Percentiles rank a stretch among this genome's conserved stretches.
Conservation (phyloP, 495 filamentous ascomycete genomes). For the Cairneyella variabilis region DNA sequence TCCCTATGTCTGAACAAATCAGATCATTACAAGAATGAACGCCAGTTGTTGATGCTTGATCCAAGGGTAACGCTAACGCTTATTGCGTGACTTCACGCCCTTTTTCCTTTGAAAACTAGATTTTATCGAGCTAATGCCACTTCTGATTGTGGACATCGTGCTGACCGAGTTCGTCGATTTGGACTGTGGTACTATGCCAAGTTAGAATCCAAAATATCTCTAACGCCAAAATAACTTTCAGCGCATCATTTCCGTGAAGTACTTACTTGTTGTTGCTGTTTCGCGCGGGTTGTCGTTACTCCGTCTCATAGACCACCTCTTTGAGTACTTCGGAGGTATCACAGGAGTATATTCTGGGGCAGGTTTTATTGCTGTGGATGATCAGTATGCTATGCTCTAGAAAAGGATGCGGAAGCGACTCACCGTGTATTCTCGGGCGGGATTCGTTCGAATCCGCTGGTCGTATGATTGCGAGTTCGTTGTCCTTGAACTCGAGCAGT, state of each 20-base stretch:
- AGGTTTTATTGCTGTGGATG: neutral
- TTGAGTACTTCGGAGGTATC: neutral
- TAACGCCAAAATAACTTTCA: neutral
- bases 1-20: neutral
- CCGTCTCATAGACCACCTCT: neutral
- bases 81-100: neutral
- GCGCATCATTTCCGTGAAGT: too few relatives aligned
- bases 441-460: neutral
- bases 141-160: neutral
- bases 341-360: neutral
- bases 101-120: neutral
- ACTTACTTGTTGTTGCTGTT: too few relatives aligned
- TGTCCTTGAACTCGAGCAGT: slow-evolving; percentile 13
- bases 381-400: neutral
- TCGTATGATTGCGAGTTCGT: neutral
- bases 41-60: neutral
- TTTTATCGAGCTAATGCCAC: neutral
- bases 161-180: neutral
- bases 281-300: neutral
- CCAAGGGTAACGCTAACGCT: neutral
- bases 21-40: neutral
- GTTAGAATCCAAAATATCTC: neutral
- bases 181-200: neutral
- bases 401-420: neutral
- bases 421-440: too few relatives aligned